Evolutionary conservation across 2,329 filamentous ascomycete species (phyloP), one percentile per base, ranked within the genome.

Genomic region (Biscogniauxia marginata): DNA sequence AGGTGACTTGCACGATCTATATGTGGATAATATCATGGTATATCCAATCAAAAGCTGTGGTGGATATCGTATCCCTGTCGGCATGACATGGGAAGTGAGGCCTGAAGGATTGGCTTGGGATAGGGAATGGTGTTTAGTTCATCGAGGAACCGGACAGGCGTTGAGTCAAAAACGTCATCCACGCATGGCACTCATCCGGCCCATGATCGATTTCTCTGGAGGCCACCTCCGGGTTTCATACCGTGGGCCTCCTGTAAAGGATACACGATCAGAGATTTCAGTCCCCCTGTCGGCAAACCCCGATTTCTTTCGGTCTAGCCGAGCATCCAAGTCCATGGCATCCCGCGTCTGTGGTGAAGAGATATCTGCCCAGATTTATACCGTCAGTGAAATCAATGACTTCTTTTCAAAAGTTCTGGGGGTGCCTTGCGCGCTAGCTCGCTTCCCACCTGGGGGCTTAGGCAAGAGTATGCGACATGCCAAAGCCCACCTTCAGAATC

Each of bases 11-110:
- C 60, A 53, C 30, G 62, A 53, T 46, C 76, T 85, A 52, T 77
- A 77, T 47, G 78, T 91, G n/a, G 84, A 88, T 59, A 79, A 78
- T 52, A 81, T 93, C 16, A 85, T 80, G 1, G 83, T 98, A 0
- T 99, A 92, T 67, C 95, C 95, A 0, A 93, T 99, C 68, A 99
- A 99, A 73, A 96, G 92, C 70, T 98, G 95, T 66, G 90, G 86
- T 16, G 90, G 90, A 0, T 96, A 89, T 70, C 77, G 77, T 34
- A 79, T 98, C 24, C 88, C 91, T 1, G 59, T 74, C 0, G 81
- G 77, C 2, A 76, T 75, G 7, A 69, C 79, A 13, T 99, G 95
- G 95, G 85, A 90, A 65, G 81, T 98, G 19, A 84, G 83, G 54
- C 79, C 83, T 7, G 92, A 97, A 74, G 95, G 95, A 0, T 78